These are phyloP conservation scores for Escallonia herrerae DNA, from an alignment of 129 eudicot genomes.

Conservation along the genomic window DNA sequence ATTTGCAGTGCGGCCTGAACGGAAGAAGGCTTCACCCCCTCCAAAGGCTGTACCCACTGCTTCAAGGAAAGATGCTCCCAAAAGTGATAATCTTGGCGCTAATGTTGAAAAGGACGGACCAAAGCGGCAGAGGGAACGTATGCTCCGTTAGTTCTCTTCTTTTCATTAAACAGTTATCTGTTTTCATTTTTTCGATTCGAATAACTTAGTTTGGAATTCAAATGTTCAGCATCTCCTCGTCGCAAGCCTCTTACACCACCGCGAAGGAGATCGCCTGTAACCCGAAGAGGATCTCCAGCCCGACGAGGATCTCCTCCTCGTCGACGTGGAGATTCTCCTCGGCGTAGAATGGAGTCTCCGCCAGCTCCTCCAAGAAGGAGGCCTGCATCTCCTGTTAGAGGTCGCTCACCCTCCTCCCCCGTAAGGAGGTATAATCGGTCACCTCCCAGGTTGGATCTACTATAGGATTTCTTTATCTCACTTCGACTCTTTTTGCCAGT, in stretches of 20 bases:
- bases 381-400: not conserved
- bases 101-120: slow-evolving; percentile 69
- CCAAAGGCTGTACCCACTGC: slow-evolving; percentile 56
- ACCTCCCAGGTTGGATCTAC: slow-evolving; percentile 49
- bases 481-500: not conserved
- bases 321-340: slow-evolving; percentile 26
- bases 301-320: slow-evolving; percentile 63
- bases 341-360: no score
- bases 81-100: slow-evolving; percentile 41
- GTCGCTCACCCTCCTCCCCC: not conserved
- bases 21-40: slow-evolving; percentile 63
- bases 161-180: slow-evolving; percentile 13
- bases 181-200: slow-evolving; percentile 6
- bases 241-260: slow-evolving; percentile 49
- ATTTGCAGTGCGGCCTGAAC: slow-evolving; percentile 19
- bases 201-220: slow-evolving; percentile 16
- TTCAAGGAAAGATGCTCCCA: slow-evolving; percentile 54
- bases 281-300: not conserved
- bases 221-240: slow-evolving; percentile 63
- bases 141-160: slow-evolving; percentile 18
- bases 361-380: not conserved
- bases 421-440: slow-evolving; percentile 41
- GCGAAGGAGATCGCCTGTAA: slow-evolving; percentile 24
- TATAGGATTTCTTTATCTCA: not conserved
- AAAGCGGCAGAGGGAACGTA: slow-evolving; percentile 37